A percentile compares a stretch with the other conserved stretches of the same genome.
phyloP scores from a whole-genome alignment of 2,329 filamentous ascomycete species.

The Fusarium miscanthi region DNA sequence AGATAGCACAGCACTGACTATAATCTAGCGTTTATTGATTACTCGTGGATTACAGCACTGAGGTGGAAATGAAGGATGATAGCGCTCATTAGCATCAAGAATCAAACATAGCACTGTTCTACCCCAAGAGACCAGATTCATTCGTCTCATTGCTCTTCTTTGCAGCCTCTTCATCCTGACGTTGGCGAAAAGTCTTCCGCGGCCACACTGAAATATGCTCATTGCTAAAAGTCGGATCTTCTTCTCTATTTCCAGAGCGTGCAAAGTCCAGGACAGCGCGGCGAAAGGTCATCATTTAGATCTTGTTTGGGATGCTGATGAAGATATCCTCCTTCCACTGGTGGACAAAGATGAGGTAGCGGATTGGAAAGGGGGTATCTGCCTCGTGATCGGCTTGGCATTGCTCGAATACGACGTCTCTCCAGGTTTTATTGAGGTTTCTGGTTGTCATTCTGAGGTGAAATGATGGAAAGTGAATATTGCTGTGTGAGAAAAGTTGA shows the following conservation, averaged over 20 bases:
- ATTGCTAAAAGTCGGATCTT: background rate
- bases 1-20: background rate
- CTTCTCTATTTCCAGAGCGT: background rate
- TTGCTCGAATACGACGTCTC: constrained; percentile 9
- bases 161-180: background rate
- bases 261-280: background rate
- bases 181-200: background rate
- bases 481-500: background rate
- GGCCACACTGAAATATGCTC: background rate
- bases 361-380: constrained; percentile 40
- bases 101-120: background rate
- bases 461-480: background rate
- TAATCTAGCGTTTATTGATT: background rate
- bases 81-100: background rate
- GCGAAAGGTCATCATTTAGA: background rate
- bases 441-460: constrained; percentile 13
- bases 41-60: background rate
- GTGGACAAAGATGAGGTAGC: constrained; percentile 35
- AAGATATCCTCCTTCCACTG: constrained; percentile 3
- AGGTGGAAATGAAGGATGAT: background rate
- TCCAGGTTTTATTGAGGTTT: constrained; percentile 24
- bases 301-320: background rate
- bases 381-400: constrained; percentile 29
- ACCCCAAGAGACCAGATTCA: background rate
- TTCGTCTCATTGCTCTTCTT: background rate